phyloP scores from a whole-genome alignment of 805 yeast species.

The Cyberlindnera misumaiensis region DNA sequence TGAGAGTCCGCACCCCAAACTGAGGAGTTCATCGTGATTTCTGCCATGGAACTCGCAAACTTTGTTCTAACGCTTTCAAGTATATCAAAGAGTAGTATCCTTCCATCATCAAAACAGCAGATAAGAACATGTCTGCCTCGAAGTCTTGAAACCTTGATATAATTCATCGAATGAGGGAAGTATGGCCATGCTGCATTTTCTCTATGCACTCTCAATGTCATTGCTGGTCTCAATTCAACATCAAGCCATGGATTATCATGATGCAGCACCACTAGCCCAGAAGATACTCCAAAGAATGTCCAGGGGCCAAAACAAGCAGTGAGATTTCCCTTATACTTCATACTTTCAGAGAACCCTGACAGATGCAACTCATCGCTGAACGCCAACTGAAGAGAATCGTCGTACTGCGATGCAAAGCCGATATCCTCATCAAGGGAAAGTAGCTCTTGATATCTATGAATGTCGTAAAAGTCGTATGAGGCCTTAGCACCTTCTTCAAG shows the following conservation, averaged over 20 bases:
- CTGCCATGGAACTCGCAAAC: constrained; percentile 25
- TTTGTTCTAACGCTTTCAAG: constrained; percentile 18
- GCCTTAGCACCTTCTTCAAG: constrained; percentile 5
- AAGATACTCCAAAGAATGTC: constrained; percentile 9
- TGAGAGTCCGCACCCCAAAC: constrained; percentile 58
- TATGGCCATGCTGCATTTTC: constrained; percentile 43
- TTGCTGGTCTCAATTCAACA: constrained; percentile 11
- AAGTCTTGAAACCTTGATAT: constrained; percentile 33
- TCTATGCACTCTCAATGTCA: constrained; percentile 28
- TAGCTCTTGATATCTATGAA: constrained; percentile 10
- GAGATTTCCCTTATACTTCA: constrained; percentile 16
- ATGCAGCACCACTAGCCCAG: constrained; percentile 8
- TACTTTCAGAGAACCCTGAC: constrained; percentile 1
- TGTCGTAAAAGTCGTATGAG: constrained; percentile 14
- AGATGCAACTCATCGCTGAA: neutral
- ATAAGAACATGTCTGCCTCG: constrained; percentile 36
- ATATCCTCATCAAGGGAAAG: neutral
- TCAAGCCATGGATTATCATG: constrained; percentile 2
- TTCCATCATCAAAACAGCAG: constrained; percentile 51
- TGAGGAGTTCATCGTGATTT: constrained; percentile 31
- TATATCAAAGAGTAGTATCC: constrained; percentile 33
- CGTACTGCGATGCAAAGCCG: constrained; percentile 8
- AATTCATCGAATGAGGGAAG: constrained; percentile 52
- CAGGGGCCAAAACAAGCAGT: constrained; percentile 10
- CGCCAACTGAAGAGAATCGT: constrained; percentile 11